phyloP scores from a whole-genome alignment of 208 protist genomes.

The Leishmania tropica region DNA sequence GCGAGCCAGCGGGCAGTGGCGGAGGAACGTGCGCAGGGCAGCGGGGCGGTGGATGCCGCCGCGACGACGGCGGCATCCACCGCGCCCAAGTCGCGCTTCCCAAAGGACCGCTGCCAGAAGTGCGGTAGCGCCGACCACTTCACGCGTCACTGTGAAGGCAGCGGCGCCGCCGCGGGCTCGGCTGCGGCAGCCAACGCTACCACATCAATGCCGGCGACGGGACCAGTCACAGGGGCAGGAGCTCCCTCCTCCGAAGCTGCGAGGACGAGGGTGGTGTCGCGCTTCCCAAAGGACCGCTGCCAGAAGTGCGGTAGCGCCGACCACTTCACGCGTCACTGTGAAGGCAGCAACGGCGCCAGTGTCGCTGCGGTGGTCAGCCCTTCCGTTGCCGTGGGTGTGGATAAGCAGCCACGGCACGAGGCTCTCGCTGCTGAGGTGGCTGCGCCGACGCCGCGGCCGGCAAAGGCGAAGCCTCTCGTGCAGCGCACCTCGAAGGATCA shows the following conservation, averaged over 20 bases:
- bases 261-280: no score
- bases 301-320: slow-evolving; percentile 45
- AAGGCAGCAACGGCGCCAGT: slow-evolving; percentile 11
- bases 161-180: no score
- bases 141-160: slow-evolving; percentile 46
- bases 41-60: not conserved
- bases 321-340: slow-evolving; percentile 59
- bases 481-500: slow-evolving; percentile 73
- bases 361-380: not conserved
- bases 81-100: slow-evolving; percentile 11
- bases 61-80: not conserved
- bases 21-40: not conserved
- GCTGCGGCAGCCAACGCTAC: no score
- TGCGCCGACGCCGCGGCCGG: not conserved
- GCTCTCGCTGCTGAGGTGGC: not conserved
- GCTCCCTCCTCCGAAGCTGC: no score
- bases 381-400: not conserved
- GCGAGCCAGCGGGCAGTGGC: not conserved
- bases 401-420: not conserved
- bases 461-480: slow-evolving; percentile 1
- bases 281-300: slow-evolving; percentile 46
- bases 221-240: no score
- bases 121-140: slow-evolving; percentile 52
- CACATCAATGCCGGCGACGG: no score
- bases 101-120: slow-evolving; percentile 50